Base-by-base conservation (phyloP, 1,284 basidiomycete genomes). In the Schizophyllum amplum region DNA sequence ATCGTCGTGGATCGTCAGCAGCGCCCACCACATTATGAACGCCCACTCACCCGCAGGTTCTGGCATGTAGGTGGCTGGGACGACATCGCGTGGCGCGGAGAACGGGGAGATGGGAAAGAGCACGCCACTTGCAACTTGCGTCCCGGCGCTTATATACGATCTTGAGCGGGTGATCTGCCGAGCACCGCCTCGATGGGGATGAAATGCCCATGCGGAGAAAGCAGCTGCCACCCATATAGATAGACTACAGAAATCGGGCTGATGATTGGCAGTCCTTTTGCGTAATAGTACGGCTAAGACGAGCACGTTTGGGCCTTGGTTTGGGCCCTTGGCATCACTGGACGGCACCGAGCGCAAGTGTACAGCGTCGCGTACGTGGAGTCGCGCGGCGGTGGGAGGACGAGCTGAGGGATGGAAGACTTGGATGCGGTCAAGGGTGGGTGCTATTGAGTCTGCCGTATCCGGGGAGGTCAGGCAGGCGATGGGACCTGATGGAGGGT, bases 21-120 rank as follows among this genome's bases (percentile, higher is more conserved):
- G 11, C 7, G 17, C 13, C 2, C 13, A 42, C 13, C 17, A 42
- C 33, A 9, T 42, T 17, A 17, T 17, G 33, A 17, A 9, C 33
- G 33, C 33, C 33, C 33, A 42, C 33, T 42, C 33, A 42, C 69
- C 47, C 72, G 74, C 52, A 75, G 65, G 33, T 68, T 65, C 25
- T 68, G 68, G 63, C 75, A 76, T 27, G 78, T 76, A 24, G 75
- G 75, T 59, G 62, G 65, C 61, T 76, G 76, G 70, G 78, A 75
- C 20, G 56, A 60, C 52, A 49, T 57, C 57, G 54, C 25, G 52
- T 54, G 54, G 27, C 26, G 15, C 52, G 55, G 56, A 55, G 55
- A 58, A 56, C 56, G 58, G 61, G 54, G 59, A 60, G 27, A 54
- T 51, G 52, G 51, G 51, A 54, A 59, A 59, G 47, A 49, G 50